Percentiles rank a stretch among this genome's conserved stretches.
phyloP scores from a whole-genome alignment of 2,329 filamentous ascomycete genomes.

The Neonectria sp. region DNA sequence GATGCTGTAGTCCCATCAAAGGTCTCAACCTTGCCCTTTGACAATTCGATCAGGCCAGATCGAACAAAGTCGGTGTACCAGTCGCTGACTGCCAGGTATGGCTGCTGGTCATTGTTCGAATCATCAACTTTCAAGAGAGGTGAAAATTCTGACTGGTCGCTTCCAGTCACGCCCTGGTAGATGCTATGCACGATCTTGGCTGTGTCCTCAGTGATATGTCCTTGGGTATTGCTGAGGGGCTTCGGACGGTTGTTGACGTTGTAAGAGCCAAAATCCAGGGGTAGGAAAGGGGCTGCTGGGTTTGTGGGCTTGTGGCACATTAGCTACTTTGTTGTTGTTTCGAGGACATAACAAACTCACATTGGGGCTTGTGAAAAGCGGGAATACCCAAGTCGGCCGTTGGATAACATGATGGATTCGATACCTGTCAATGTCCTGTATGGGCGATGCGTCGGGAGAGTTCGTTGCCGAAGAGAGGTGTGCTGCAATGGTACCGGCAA shows the following conservation, averaged over 20 bases:
- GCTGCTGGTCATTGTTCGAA: conserved; percentile 64
- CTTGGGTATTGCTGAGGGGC: conserved; percentile 74
- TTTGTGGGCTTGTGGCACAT: conserved; percentile 52
- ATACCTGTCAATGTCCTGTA: conserved; percentile 64
- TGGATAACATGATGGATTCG: conserved; percentile 79
- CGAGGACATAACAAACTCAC: conserved; percentile 49
- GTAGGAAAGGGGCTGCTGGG: conserved; percentile 74
- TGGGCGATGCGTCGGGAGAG: conserved; percentile 60
- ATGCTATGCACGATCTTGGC: conserved; percentile 69
- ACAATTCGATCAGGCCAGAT: conserved; percentile 70
- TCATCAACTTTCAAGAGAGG: conserved; percentile 56
- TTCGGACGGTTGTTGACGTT: conserved; percentile 75
- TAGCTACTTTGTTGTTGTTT: not conserved
- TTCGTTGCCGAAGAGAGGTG: conserved; percentile 77
- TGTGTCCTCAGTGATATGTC: conserved; percentile 72
- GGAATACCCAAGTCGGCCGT: conserved; percentile 80
- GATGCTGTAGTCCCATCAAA: conserved; percentile 55
- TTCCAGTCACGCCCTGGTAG: conserved; percentile 64
- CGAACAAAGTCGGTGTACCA: conserved; percentile 83
- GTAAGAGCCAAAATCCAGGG: conserved; percentile 80
- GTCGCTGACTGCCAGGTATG: conserved; percentile 79
- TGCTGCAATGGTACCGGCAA: conserved; percentile 79
- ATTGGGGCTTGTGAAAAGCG: conserved; percentile 68
- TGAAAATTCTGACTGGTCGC: conserved; percentile 68
- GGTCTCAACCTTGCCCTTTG: conserved; percentile 61